Base-by-base conservation (phyloP, 2,329 filamentous ascomycete species). In the Cladobotryum mycophilum region DNA sequence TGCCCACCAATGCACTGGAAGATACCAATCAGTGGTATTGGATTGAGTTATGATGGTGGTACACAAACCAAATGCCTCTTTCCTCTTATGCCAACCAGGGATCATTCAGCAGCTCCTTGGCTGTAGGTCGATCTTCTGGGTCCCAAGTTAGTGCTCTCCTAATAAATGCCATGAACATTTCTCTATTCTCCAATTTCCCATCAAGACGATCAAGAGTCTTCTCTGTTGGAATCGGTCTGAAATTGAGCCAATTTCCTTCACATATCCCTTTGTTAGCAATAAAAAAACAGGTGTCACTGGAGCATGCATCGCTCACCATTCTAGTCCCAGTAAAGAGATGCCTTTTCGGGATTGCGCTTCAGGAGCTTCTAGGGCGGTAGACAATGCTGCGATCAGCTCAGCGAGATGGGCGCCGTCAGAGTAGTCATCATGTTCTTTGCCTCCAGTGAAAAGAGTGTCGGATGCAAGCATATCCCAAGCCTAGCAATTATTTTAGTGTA, bases 391-490 rank as follows among this genome's bases (percentile, higher is more conserved):
- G 45, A 62, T 61, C 7, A 64, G 22, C 37, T 61, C 47, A 5
- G 60, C 53, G 3, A 63, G 52, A 8, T 61, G 60, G 12, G 45
- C 55, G 11, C 53, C 59, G 38, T 63, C 57, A 11, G 51, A 62
- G 34, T 58, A 53, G 4, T 50, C 51, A 1, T 56, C 57, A 14
- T 61, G 52, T n/a, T 58, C 53, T 12, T 59, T 55, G 11, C 47
- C 49, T 1, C 57, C 57, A 0, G 47, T 58, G 47, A 64, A 63
- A 0, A 64, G 43, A 2, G 48, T 48, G 2, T 48, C 57, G 1
- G 43, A 43, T 13, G 57, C 48, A 9, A 63, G 52, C 8, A 64
- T 46, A 37, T 63, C 55, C 61, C 58, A 63, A 4, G 57, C 59
- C 60, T 60, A 38, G 3, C 7, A 25, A 25, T n/a, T 25, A 25